Evolutionary conservation across 257 asterid species (phyloP), one percentile per base, ranked within the genome.

Genomic region (Verbena officinalis): DNA sequence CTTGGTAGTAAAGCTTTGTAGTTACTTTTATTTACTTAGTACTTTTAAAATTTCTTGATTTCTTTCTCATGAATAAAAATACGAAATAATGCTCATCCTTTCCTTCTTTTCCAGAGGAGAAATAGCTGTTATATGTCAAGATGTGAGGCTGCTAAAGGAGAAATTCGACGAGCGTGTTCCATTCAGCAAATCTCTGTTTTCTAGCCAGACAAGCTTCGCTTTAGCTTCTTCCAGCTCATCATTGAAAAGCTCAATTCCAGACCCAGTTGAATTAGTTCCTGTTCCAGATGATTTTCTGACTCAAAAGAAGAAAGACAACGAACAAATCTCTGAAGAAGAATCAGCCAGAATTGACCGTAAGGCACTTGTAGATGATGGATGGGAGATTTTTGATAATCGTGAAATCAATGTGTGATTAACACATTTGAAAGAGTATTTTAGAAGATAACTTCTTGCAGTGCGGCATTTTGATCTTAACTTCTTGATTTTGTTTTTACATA

Each of bases 71-170:
- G 54, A 4, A 7, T n/a, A 17, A 12, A 27, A 40, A 2, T 36
- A 11, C 24, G 15, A 43, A 36, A 19, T 46, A 6, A 4, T 53
- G 39, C 71, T 53, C 40, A 4, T 23, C 9, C 42, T 17, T 13
- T 5, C 38, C 15, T 22, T 50, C 50, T 16, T 16, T 19, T 31
- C 9, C 83, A 91, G 96, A 57, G 97, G 97, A 44, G 97, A 88
- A 70, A 73, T 86, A 36, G 85, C 80, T 46, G 91, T 84, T 16
- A 82, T 88, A 74, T 84, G 91, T 56, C 77, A 81, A 45, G 96
- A 88, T 73, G 86, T 86, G 73, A 88, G 71, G 73, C 58, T 75
- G 67, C 71, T 86, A n/a, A 86, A 88, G 63, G 81, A 79, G 76
- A 84, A 70, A 70, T 78, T 82, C 45, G 91, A 91, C 51, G 84